Conservation (phyloP, 805 yeast species). For the Priceomyces medius region DNA sequence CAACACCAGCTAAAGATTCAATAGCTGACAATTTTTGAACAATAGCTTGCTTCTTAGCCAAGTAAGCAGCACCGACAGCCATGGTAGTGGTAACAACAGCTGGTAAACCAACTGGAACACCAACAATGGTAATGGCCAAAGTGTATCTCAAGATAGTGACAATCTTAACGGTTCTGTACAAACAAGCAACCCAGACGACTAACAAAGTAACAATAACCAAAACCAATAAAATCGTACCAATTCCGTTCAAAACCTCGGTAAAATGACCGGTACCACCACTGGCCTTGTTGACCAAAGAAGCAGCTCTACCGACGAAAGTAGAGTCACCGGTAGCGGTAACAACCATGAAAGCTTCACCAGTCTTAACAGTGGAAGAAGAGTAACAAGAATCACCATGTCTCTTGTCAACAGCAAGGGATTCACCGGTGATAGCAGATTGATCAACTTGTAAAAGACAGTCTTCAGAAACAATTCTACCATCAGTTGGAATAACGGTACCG, state of each 20-base stretch:
- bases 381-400: constrained; percentile 81
- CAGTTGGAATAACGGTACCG: constrained; percentile 90
- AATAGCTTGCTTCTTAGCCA: constrained; percentile 95
- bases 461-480: constrained; percentile 85
- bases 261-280: constrained; percentile 92
- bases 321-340: constrained; percentile 94
- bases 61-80: constrained; percentile 99
- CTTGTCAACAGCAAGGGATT: constrained; percentile 93
- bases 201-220: constrained; percentile 84
- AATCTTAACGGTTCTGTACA: constrained; percentile 88
- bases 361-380: constrained; percentile 92
- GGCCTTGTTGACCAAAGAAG: constrained; percentile 93
- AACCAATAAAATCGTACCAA: constrained; percentile 88
- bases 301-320: constrained; percentile 97
- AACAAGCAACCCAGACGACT: constrained; percentile 88
- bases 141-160: constrained; percentile 89
- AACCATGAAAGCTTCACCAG: constrained; percentile 93
- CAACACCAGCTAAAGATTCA: constrained; percentile 97
- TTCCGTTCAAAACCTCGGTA: constrained; percentile 96
- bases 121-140: constrained; percentile 92
- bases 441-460: constrained; percentile 87
- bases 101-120: constrained; percentile 98
- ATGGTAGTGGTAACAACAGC: constrained; percentile 97
- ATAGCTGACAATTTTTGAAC: constrained; percentile 95
- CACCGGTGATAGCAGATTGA: constrained; percentile 98